A percentile compares a stretch with the other conserved stretches of the same genome.
Conservation (phyloP, 1,139 yeast species). For the Protomyces gravidus region DNA sequence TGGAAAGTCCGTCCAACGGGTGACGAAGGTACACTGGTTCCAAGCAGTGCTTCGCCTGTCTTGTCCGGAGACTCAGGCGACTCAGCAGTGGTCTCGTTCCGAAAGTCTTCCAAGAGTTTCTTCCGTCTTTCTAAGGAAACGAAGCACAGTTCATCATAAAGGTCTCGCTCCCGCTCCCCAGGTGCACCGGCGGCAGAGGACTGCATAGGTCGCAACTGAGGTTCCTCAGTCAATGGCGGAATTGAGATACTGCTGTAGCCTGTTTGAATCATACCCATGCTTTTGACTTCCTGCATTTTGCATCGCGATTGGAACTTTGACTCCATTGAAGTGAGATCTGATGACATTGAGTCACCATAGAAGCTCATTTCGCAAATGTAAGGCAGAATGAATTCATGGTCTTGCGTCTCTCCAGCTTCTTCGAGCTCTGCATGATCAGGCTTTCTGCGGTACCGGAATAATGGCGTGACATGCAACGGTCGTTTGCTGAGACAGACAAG, state of each 20-base stretch:
- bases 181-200: neutral
- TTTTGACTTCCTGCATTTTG: constrained; percentile 88
- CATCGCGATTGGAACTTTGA: constrained; percentile 86
- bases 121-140: neutral
- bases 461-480: constrained; percentile 86
- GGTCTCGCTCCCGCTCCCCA: constrained; percentile 8
- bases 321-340: neutral
- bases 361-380: constrained; percentile 23
- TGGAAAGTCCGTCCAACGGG: constrained; percentile 9
- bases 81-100: neutral
- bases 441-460: constrained; percentile 62
- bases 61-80: neutral
- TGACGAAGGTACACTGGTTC: constrained; percentile 21
- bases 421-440: constrained; percentile 3
- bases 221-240: constrained; percentile 47
- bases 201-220: neutral
- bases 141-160: constrained; percentile 21
- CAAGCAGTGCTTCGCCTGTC: constrained; percentile 16
- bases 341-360: constrained; percentile 6
- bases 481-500: constrained; percentile 83
- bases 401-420: constrained; percentile 39
- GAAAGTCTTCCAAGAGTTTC: neutral
- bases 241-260: constrained; percentile 66
- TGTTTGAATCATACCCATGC: constrained; percentile 97
- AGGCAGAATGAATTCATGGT: constrained; percentile 13